Evolutionary conservation across 1,284 basidiomycete species (phyloP), one percentile per base, ranked within the genome.

Genomic region (Meira nashicola): DNA sequence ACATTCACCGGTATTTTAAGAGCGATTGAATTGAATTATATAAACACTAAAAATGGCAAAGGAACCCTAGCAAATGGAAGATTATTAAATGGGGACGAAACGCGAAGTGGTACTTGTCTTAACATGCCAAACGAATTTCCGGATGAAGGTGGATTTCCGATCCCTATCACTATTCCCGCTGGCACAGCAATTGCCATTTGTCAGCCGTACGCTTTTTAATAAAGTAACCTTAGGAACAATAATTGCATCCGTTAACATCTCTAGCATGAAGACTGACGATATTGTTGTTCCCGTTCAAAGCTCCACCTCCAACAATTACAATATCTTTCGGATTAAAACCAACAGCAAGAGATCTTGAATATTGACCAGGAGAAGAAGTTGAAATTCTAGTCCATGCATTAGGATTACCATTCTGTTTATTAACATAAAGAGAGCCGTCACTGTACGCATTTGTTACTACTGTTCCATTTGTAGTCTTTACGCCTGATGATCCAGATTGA

Each of bases 111-210:
- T 25, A 21, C 10, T 12, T 54, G 51, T 39, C 37, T 54, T 12
- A 54, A 4, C 33, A 54, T 54, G 51, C 51, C 51, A 39, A 54
- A 54, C 33, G 51, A 12, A 15, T 15, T 3, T 12, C 51, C 51
- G n/a, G 51, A 54, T 44, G 10, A 54, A 12, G 51, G 51, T 12
- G 51, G 51, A 39, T 54, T 54, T 33, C 51, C 51, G 19, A 54
- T 54, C 19, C 12, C 51, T 12, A 54, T 54, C 33, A 54, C 51
- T 5, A 39, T 54, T 54, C 51, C 51, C 12, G 43, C 51, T 21
- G 19, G 37, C 17, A 54, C 51, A 48, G 51, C 51, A 19, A 54
- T 54, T 44, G 25, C 51, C 10, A 7, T 15, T n/a, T 54, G 51
- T 19, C 21, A 19, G 11, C 12, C 51, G 15, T 54, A 54, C 37